Evolutionary conservation across 257 asterid genomes (phyloP), one percentile per base, ranked within the genome.

Genomic region (Solanum clarkiae): DNA sequence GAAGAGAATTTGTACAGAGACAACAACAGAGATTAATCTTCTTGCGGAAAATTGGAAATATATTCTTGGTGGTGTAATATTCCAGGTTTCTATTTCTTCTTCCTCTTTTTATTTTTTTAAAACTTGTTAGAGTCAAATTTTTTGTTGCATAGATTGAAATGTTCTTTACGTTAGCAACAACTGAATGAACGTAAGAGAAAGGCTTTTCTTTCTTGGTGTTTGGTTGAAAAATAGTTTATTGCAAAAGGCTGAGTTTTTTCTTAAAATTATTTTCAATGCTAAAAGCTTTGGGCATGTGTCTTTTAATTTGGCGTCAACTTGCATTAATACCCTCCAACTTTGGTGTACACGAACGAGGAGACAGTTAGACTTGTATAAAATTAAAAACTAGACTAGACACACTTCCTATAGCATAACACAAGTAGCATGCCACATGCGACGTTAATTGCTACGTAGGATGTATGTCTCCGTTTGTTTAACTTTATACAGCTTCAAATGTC

Each of bases 1-100:
- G 97, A 95, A 92, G 92, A 92, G 95, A 91, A 84, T 95, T 83
- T 92, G 94, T 90, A 92, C 94, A 83, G 98, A 95, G 91, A 87
- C 80, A 63, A 75, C 91, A 32, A 92, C 94, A 54, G 98, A 95
- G 92, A 86, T 94, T 89, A 95, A 91, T 87, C 96, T 95, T 77
- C 98, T 95, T 86, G 93, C 91, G 1, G 96, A 94, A 36, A 93
- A 91, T 85, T 94, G 98, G 98, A 94, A 87, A 88, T 93, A 92
- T 92, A 87, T 95, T 84, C 84, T 95, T 71, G 97, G 94, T 77
- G 98, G 98, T 80, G 66, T 95, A 88, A 84, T 95, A 87, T 89
- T 88, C 54, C 98, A 95, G 91, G 93, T 90, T 65, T 69, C 47
- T 14, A 47, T 75, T 49, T 75, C 15, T 47, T 22, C 10, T 32